Percentiles rank a stretch among this genome's conserved stretches.
Evolutionary conservation across 139 green algal genomes (phyloP).

Genomic region (Chlamydomonas sp.): DNA sequence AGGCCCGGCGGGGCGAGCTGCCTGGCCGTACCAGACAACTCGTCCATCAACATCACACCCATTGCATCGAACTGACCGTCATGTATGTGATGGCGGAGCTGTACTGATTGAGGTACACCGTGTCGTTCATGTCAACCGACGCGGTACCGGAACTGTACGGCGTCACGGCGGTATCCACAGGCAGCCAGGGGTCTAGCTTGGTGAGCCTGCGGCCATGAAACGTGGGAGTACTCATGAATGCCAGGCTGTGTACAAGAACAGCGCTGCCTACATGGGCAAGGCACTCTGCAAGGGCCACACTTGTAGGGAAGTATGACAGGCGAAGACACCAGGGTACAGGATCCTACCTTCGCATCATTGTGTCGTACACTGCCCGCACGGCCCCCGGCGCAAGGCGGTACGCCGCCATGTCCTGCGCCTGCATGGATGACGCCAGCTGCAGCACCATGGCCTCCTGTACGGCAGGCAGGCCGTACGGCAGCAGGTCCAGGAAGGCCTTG

Average conservation of each 20-base stretch:
- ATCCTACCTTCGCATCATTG: background rate
- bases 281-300: background rate
- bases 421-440: background rate
- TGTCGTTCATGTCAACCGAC: background rate
- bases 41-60: no score
- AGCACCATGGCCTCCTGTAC: background rate
- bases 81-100: background rate
- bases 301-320: background rate
- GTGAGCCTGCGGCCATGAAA: background rate
- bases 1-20: no score
- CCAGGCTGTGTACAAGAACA: background rate
- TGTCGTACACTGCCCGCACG: conserved; percentile 27
- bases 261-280: background rate
- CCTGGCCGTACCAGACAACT: no score
- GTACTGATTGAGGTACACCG: background rate
- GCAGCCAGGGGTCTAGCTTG: conserved; percentile 45
- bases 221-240: background rate
- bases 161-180: conserved; percentile 6
- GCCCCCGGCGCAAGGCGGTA: conserved; percentile 29
- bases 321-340: background rate
- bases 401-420: background rate
- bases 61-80: no score
- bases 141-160: background rate
- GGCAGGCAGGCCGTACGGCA: conserved; percentile 53
- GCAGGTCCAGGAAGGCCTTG: conserved; percentile 63